A percentile compares a stretch with the other conserved stretches of the same genome.
phyloP scores from a whole-genome alignment of 164 flowering plant genomes.

The Aristolochia californica region DNA sequence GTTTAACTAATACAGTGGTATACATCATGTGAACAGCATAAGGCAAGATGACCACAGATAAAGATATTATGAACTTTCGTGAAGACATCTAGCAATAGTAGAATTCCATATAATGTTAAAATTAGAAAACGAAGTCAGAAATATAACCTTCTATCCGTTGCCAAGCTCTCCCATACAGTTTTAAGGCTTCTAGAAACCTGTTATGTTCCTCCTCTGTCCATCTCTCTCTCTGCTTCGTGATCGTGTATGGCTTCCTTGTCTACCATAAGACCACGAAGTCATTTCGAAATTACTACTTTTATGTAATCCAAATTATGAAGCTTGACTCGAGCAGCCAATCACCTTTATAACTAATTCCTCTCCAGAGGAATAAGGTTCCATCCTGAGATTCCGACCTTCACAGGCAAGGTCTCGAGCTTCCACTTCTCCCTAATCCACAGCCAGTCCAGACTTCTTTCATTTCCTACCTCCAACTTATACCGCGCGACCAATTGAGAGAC shows the following conservation, averaged over 20 bases:
- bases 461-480: slow-evolving; percentile 18
- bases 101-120: too few relatives aligned
- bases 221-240: slow-evolving; percentile 86
- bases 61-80: too few relatives aligned
- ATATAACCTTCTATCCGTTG: slow-evolving; percentile 86
- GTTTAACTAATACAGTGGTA: too few relatives aligned
- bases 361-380: slow-evolving; percentile 44
- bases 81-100: too few relatives aligned
- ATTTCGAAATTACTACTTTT: not conserved
- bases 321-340: not conserved
- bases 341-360: slow-evolving; percentile 62
- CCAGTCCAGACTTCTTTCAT: slow-evolving; percentile 5
- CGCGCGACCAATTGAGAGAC: slow-evolving; percentile 11
- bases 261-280: slow-evolving; percentile 14
- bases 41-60: too few relatives aligned
- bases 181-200: slow-evolving; percentile 85
- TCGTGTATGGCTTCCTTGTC: slow-evolving; percentile 94
- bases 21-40: too few relatives aligned
- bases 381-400: slow-evolving; percentile 12
- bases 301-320: not conserved
- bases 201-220: slow-evolving; percentile 98
- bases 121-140: not conserved
- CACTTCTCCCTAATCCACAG: slow-evolving; percentile 23
- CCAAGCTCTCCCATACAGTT: slow-evolving; percentile 94
- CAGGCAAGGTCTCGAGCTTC: slow-evolving; percentile 21